These are phyloP conservation scores for Oryza nivara DNA, from an alignment of 176 grass and related monocot genomes.

Conservation along the genomic window DNA sequence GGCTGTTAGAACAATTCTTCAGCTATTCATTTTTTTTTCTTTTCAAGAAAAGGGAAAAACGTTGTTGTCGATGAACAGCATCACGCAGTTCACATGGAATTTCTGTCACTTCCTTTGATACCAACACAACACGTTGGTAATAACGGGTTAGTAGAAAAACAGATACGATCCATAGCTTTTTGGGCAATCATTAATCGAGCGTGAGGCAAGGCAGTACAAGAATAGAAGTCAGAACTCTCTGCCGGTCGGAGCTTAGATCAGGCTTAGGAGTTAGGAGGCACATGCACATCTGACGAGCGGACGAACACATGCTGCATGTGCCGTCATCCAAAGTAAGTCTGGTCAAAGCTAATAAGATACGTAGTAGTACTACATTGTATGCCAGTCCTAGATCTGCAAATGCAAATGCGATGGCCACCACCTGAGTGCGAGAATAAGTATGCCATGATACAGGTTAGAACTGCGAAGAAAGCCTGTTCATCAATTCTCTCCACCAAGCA, in stretches of 20 bases:
- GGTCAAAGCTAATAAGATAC: neutral
- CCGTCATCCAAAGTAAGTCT: slow-evolving; percentile 19
- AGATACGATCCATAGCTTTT: neutral
- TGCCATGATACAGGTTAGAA: neutral
- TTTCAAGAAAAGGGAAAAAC: neutral
- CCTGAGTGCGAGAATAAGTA: neutral
- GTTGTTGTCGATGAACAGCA: neutral
- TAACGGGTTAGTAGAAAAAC: neutral
- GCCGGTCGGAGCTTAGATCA: neutral
- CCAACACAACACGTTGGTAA: neutral
- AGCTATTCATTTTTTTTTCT: neutral
- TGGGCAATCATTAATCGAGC: neutral
- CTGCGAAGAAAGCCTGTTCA: neutral
- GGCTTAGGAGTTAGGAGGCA: slow-evolving; percentile 11
- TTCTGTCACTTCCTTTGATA: neutral
- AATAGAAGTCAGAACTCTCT: neutral
- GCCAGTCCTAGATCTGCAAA: slow-evolving; percentile 11
- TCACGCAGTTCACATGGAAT: neutral
- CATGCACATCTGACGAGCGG: slow-evolving; percentile 15
- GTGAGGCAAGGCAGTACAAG: neutral
- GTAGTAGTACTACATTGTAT: neutral
- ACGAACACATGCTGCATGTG: slow-evolving; percentile 15
- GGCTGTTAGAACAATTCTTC: neutral
- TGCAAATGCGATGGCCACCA: neutral
- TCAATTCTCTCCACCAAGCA: neutral